These are phyloP conservation scores for Chionographis japonica DNA, from an alignment of 106 monocot species.

Conservation along the genomic window DNA sequence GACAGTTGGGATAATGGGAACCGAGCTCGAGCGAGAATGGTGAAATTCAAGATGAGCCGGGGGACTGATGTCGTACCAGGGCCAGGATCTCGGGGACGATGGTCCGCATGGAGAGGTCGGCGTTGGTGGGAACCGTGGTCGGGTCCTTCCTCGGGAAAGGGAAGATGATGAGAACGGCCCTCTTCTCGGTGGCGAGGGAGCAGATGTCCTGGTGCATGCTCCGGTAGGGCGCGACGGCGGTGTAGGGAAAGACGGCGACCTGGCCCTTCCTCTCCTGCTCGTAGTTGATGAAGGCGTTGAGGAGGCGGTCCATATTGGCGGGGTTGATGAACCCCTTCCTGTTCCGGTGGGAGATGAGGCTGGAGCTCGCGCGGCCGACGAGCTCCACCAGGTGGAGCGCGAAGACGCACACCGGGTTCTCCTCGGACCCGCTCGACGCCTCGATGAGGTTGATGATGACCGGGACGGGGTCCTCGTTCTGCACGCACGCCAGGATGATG, in stretches of 20 bases:
- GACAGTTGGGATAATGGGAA: too few species aligned
- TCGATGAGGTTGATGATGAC: constrained; percentile 29
- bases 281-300: constrained; percentile 29
- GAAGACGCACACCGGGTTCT: constrained; percentile 27
- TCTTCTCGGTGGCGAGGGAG: constrained; percentile 26
- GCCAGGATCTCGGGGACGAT: constrained; percentile 5
- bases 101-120: constrained; percentile 6
- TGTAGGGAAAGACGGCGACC: constrained; percentile 33
- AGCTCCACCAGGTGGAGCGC: constrained; percentile 44
- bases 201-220: constrained; percentile 52
- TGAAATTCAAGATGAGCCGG: too few species aligned
- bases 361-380: constrained; percentile 18
- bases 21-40: too few species aligned
- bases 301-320: constrained; percentile 28
- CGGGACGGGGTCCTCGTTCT: constrained; percentile 22
- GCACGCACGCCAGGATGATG: constrained; percentile 25
- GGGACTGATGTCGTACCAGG: constrained; percentile 2
- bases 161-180: constrained; percentile 20
- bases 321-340: constrained; percentile 32
- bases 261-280: constrained; percentile 28
- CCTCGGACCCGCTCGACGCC: not conserved
- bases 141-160: constrained; percentile 16
- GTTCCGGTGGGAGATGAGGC: constrained; percentile 32
- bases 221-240: constrained; percentile 23
- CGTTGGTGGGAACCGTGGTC: not conserved